Percentiles rank a stretch among this genome's conserved stretches.
phyloP scores from a whole-genome alignment of 768 basidiomycete genomes.

The Lactifluus piperatus region DNA sequence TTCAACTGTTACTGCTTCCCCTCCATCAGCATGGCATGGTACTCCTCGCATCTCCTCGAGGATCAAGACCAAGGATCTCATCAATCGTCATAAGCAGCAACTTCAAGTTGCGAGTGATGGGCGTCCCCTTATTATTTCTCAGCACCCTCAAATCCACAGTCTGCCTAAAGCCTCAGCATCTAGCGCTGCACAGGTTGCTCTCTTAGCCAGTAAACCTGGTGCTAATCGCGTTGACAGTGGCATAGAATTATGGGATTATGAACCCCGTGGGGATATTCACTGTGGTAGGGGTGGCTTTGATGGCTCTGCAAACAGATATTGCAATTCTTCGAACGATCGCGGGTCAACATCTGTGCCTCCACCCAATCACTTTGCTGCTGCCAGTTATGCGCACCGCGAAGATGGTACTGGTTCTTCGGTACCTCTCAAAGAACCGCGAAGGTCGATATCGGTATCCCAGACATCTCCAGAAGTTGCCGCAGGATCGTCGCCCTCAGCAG shows the following conservation, averaged over 20 bases:
- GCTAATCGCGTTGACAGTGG: constrained; percentile 10
- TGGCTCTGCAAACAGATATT: background rate
- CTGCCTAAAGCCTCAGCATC: background rate
- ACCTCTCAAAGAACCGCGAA: background rate
- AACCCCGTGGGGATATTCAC: background rate
- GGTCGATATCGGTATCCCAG: background rate
- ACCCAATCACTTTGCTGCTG: background rate
- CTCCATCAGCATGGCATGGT: background rate
- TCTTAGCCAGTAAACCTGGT: background rate
- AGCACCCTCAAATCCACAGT: background rate
- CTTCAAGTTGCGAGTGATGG: background rate
- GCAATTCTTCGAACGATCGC: background rate
- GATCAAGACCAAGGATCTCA: constrained; percentile 14
- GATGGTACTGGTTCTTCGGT: background rate
- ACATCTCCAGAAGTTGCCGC: background rate
- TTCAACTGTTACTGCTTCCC: background rate
- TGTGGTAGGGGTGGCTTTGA: background rate
- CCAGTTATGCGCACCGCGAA: background rate
- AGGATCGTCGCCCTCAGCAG: background rate
- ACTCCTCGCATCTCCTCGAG: constrained; percentile 1
- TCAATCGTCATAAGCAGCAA: constrained; percentile 10
- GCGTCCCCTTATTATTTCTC: background rate
- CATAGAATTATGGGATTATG: constrained; percentile 13
- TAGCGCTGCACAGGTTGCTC: background rate
- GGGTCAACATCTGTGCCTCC: background rate